Evolutionary conservation across 495 filamentous ascomycete species (phyloP).

Genomic region (Penicillium bialowiezense): DNA sequence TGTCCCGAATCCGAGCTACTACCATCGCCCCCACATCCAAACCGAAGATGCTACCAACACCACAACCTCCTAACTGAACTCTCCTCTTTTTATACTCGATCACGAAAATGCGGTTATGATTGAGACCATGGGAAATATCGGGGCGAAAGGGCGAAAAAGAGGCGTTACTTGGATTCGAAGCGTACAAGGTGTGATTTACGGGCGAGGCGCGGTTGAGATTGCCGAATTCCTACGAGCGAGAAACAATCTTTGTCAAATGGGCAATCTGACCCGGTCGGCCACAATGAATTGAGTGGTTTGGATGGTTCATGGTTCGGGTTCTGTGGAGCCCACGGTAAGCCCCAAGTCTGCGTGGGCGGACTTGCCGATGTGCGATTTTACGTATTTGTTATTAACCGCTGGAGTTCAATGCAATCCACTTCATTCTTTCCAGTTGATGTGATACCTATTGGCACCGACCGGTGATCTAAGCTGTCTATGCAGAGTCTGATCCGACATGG

Average conservation of each 20-base stretch:
- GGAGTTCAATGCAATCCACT: not conserved
- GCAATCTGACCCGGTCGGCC: not conserved
- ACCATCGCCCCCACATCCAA: constrained; percentile 11
- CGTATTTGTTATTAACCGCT: not conserved
- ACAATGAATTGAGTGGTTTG: not conserved
- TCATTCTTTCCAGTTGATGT: not conserved
- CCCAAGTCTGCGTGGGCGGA: not conserved
- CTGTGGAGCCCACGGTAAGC: not conserved
- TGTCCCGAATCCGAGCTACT: constrained; percentile 13
- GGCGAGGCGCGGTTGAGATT: not conserved
- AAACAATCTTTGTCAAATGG: not conserved
- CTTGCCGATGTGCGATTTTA: not conserved
- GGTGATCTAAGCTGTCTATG: too few species aligned
- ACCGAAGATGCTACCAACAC: constrained; percentile 5
- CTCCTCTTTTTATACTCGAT: not conserved
- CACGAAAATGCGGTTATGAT: not conserved
- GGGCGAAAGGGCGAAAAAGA: not conserved
- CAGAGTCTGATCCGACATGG: too few species aligned
- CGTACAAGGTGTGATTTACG: not conserved
- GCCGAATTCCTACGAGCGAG: not conserved
- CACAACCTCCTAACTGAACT: not conserved
- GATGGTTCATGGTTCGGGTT: not conserved
- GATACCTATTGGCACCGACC: too few species aligned
- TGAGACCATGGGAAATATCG: not conserved
- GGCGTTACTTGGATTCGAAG: not conserved